Evolutionary conservation across 257 asterid species (phyloP).

Genomic region (Nicotiana knightiana): DNA sequence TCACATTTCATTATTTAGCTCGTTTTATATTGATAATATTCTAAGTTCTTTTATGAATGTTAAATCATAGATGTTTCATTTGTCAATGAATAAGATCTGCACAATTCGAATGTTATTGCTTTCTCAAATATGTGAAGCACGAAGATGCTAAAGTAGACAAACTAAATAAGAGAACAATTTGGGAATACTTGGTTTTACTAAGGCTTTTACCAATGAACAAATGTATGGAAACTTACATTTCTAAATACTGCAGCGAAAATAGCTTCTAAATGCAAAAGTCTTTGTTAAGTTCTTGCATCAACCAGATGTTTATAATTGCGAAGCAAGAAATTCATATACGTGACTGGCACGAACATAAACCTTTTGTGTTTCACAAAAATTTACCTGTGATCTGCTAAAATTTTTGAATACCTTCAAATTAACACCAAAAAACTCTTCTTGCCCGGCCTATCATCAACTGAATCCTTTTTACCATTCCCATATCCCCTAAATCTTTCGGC

Average conservation of each 20-base stretch:
- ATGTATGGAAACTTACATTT: neutral
- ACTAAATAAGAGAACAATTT: too few species aligned
- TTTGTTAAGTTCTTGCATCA: neutral
- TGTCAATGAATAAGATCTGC: too few species aligned
- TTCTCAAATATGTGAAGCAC: too few species aligned
- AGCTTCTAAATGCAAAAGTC: neutral
- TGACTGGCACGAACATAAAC: neutral
- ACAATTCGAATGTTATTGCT: too few species aligned
- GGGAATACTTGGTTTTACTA: neutral
- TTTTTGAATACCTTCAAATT: constrained; percentile 58
- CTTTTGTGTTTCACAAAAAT: neutral
- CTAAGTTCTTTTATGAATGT: too few species aligned
- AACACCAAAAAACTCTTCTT: constrained; percentile 49
- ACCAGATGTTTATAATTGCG: neutral
- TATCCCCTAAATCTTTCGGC: constrained; percentile 67
- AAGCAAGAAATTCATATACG: neutral
- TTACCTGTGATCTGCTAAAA: constrained; percentile 79
- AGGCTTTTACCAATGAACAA: neutral
- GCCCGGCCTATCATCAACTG: constrained; percentile 32
- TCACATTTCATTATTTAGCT: too few species aligned
- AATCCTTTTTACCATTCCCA: constrained; percentile 46
- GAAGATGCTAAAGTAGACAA: too few species aligned
- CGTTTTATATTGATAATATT: too few species aligned
- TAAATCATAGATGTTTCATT: too few species aligned
- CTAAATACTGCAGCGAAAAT: neutral